Evolutionary conservation across 2,329 filamentous ascomycete species (phyloP), one percentile per base, ranked within the genome.

Genomic region (Sarocladium oryzae): DNA sequence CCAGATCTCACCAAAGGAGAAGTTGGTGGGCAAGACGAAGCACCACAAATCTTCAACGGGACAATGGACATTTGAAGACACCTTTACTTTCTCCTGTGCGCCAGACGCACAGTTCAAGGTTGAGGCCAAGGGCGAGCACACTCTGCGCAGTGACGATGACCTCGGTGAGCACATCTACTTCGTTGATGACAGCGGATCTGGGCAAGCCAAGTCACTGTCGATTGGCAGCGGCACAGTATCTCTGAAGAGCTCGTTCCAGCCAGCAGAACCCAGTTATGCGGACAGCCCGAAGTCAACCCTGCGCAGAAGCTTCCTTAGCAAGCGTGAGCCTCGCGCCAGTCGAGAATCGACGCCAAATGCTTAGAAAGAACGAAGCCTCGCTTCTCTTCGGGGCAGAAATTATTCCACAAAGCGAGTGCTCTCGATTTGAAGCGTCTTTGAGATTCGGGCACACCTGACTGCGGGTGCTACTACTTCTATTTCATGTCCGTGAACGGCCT

Each of bases 1-100:
- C 52, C 82, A 88, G 58, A 64, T 88, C 30, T 73, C 76, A 3
- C 70, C 82, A 43, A 91, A 86, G 68, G 79, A 74, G 48, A 96
- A 93, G 71, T 81, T 86, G 41, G 74, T 99, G 41, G 84, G 91
- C 71, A 96, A 97, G 75, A 96, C 91, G 20, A 95, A 96, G 66
- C 86, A 93, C 56, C 81, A 88, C 71, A 96, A 96, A 67, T 78
- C 85, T 1, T 71, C 79, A 2, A 73, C 72, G 1, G 88, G 86
- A 2, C 70, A 76, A 3, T 79, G 88, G 55, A 76, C 73, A 16
- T 95, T 83, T 66, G 84, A 89, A 56, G 89, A 95, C 65, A 84
- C 81, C 1, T 92, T 93, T 74, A 90, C 84, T 61, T 77, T 87
- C 20, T 74, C 77, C 10, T 95, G 90, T 69, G 79, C 85, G 1